Conservation (phyloP, 257 asterid species). For the Solanum chiquidenum region DNA sequence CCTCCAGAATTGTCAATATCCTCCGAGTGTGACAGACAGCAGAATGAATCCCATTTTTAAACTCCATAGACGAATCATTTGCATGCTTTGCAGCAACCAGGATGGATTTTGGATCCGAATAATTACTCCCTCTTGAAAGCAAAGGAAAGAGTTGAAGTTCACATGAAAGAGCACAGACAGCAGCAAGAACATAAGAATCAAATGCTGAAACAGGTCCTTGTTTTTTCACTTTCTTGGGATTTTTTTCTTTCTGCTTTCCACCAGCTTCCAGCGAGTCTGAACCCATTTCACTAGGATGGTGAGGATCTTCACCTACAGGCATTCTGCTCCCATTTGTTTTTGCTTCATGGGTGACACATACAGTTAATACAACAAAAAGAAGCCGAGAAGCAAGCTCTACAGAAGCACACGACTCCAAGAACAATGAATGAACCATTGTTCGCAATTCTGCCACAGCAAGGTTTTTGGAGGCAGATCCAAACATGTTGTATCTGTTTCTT, state of each 20-base stretch:
- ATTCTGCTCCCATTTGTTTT: conserved; percentile 69
- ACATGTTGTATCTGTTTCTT: conserved; percentile 54
- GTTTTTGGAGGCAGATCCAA: conserved; percentile 88
- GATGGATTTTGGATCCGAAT: conserved; percentile 17
- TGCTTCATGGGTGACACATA: conserved; percentile 93
- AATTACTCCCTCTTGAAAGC: conserved; percentile 48
- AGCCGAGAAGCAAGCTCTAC: conserved; percentile 95
- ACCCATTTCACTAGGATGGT: conserved; percentile 23
- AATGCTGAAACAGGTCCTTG: conserved; percentile 95
- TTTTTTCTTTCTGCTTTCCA: conserved; percentile 30
- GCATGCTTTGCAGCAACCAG: conserved; percentile 27
- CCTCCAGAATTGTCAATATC: conserved; percentile 84
- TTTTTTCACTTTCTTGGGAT: conserved; percentile 41
- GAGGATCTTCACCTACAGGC: conserved; percentile 43
- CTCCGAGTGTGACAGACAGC: conserved; percentile 87
- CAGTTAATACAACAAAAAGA: conserved; percentile 90
- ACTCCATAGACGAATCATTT: conserved; percentile 37
- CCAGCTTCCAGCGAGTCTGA: conserved; percentile 27
- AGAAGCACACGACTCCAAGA: conserved; percentile 82
- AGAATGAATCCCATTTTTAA: conserved; percentile 59
- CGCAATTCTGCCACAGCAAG: conserved; percentile 97
- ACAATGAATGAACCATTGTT: conserved; percentile 90
- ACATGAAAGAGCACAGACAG: conserved; percentile 94
- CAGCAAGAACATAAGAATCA: conserved; percentile 97
- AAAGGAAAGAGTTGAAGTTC: conserved; percentile 90